phyloP scores from a whole-genome alignment of 1,284 basidiomycete species.

The Apiotrichum siamense region DNA sequence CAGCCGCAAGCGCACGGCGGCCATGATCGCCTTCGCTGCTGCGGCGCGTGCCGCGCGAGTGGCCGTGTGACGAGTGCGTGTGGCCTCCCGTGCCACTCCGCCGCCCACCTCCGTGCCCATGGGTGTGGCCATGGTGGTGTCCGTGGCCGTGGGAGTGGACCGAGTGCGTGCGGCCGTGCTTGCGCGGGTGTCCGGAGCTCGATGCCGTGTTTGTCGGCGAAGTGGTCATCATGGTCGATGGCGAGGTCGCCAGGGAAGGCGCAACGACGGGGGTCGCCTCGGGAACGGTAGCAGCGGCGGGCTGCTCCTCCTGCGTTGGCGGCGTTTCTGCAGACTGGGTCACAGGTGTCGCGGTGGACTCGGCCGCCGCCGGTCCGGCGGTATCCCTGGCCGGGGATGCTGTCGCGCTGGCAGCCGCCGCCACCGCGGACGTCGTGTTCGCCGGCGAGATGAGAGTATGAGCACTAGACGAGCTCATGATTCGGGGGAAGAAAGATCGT shows the following conservation, averaged over 20 bases:
- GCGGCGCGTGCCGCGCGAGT: slow-evolving; percentile 15
- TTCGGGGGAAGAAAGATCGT: background rate
- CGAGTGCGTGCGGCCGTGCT: slow-evolving; percentile 2
- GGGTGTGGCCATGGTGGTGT: slow-evolving; percentile 4
- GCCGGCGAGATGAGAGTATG: slow-evolving; percentile 39
- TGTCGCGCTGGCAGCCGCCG: background rate
- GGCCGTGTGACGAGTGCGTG: slow-evolving; percentile 11
- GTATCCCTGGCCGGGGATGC: background rate
- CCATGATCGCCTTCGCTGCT: slow-evolving; percentile 33
- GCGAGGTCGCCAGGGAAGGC: background rate
- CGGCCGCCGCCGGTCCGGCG: background rate
- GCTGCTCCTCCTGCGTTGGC: background rate
- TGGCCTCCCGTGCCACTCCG: slow-evolving; percentile 1
- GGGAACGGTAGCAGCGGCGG: background rate
- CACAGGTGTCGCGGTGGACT: background rate
- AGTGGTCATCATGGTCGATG: background rate
- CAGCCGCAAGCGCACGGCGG: slow-evolving; percentile 33
- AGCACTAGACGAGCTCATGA: slow-evolving; percentile 36
- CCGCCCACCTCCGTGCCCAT: background rate
- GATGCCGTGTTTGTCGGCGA: background rate
- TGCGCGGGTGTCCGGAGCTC: slow-evolving; percentile 6
- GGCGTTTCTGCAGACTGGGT: background rate
- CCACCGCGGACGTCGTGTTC: slow-evolving; percentile 1
- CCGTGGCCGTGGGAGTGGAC: background rate
- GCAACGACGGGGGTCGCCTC: background rate